Conservation (phyloP, 2,329 filamentous ascomycete species). For the Phialophora expanda region DNA sequence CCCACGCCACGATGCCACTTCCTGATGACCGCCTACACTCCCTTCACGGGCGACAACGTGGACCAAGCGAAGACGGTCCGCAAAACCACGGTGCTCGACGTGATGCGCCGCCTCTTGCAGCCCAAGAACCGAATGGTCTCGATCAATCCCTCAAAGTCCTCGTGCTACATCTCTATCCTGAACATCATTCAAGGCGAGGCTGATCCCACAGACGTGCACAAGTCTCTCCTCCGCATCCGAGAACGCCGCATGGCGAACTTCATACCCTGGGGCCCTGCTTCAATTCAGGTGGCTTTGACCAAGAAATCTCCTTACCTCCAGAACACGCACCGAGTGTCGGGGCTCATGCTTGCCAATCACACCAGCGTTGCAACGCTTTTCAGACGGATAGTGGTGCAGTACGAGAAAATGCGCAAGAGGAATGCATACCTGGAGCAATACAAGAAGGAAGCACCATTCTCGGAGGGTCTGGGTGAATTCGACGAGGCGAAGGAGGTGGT, state of each 20-base stretch:
- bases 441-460: conserved; percentile 92
- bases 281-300: conserved; percentile 94
- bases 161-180: conserved; percentile 97
- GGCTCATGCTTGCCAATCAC: conserved; percentile 97
- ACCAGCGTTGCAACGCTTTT: conserved; percentile 97
- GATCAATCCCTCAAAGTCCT: conserved; percentile 91
- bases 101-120: conserved; percentile 93
- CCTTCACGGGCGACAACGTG: conserved; percentile 94
- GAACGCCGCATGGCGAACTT: conserved; percentile 93
- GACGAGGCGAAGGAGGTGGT: conserved; percentile 94
- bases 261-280: conserved; percentile 97
- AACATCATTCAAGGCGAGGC: conserved; percentile 99
- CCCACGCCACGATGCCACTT: conserved; percentile 97
- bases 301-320: conserved; percentile 96
- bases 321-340: conserved; percentile 91
- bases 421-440: conserved; percentile 97
- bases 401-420: conserved; percentile 91
- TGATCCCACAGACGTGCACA: conserved; percentile 96
- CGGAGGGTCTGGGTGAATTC: conserved; percentile 90
- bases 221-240: conserved; percentile 92
- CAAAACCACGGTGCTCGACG: conserved; percentile 96
- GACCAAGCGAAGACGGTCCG: conserved; percentile 97
- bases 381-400: conserved; percentile 89
- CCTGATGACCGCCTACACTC: conserved; percentile 97
- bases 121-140: conserved; percentile 99